Conservation (phyloP, 2,329 filamentous ascomycete genomes). For the Pseudogymnoascus sp. region DNA sequence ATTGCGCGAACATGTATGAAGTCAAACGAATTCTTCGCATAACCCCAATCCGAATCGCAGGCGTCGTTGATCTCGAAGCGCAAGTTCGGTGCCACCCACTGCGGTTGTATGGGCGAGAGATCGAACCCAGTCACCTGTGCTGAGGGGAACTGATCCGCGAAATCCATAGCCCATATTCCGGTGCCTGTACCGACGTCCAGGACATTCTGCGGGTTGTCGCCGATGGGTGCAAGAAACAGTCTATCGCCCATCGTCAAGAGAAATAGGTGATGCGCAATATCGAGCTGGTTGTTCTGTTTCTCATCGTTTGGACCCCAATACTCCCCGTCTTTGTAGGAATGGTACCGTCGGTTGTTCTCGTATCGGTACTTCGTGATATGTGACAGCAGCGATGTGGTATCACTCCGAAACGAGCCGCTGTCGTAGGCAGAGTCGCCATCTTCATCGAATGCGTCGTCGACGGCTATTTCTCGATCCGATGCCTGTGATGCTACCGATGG, state of each 20-base stretch:
- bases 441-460: neutral
- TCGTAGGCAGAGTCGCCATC: constrained; percentile 12
- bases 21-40: constrained; percentile 44
- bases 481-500: neutral
- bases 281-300: constrained; percentile 24
- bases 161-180: constrained; percentile 38
- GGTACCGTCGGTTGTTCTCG: constrained; percentile 44
- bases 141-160: constrained; percentile 27
- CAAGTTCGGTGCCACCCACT: constrained; percentile 51
- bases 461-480: neutral
- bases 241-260: constrained; percentile 21
- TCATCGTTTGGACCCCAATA: constrained; percentile 29
- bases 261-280: constrained; percentile 25
- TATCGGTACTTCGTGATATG: constrained; percentile 24
- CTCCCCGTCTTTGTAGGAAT: constrained; percentile 38
- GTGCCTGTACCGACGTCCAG: constrained; percentile 38
- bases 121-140: constrained; percentile 28
- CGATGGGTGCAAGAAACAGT: constrained; percentile 26
- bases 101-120: constrained; percentile 31
- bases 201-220: constrained; percentile 25
- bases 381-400: constrained; percentile 19
- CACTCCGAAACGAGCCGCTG: constrained; percentile 10
- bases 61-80: constrained; percentile 59
- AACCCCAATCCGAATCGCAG: constrained; percentile 34
- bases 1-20: constrained; percentile 53